Base-by-base conservation (phyloP, 2,329 filamentous ascomycete species). In the Xylaria digitata region DNA sequence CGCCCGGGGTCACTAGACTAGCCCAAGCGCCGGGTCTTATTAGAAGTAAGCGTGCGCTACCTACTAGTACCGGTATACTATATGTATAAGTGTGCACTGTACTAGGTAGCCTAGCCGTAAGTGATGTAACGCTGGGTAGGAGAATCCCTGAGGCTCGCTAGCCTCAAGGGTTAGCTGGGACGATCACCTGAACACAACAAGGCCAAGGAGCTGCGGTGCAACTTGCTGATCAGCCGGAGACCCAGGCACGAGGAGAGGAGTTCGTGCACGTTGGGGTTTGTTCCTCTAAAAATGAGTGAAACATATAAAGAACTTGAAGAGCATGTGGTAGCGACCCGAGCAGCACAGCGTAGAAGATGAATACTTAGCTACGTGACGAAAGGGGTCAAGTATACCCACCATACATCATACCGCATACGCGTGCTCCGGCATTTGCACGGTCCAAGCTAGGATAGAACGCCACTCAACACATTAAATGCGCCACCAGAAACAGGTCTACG, bases 151-250 rank as follows among this genome's bases (percentile, higher is more conserved):
- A 65, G 66, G 59, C 60, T 63, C 32, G 56, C 58, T 70, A 68
- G 62, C 59, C 60, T 70, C 66, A 63, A 70, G 61, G 40, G 63
- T 61, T 65, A 68, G 65, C 63, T 59, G 55, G 30, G 63, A 49
- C 59, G 69, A 71, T 71, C 69, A 70, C 61, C 59, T 70, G 68
- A 60, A 57, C 62, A 61, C 43, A 53, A 58, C 17, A 48, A 52
- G 19, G 54, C 15, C 26, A 17, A 50, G 30, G 23, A 55, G 56
- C 66, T 70, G 68, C 60, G 40, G 66, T 64, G 48, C 66, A 21
- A 64, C 56, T 59, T 19, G 46, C 57, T 15, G 57, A 61, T 54
- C 62, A 52, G 52, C 68, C 64, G 59, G 46, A 57, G 63, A 66
- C 66, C 60, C 66, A 59, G 62, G 65, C 65, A 70, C 62, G 65